Evolutionary conservation across 495 filamentous ascomycete genomes (phyloP), one percentile per base, ranked within the genome.

Genomic region (Penicillium bialowiezense): DNA sequence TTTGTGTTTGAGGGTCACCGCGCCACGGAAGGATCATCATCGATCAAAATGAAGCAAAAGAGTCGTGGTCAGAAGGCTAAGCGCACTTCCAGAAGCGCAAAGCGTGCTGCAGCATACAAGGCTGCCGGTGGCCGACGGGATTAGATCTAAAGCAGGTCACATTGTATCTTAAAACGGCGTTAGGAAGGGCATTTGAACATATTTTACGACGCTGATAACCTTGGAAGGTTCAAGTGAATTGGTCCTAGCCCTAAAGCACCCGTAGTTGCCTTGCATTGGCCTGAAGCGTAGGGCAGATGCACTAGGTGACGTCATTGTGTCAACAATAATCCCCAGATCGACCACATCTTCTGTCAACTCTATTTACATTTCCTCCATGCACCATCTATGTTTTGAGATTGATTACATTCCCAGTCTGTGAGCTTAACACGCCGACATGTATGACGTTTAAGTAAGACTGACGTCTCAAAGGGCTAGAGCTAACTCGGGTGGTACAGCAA

Each of bases 1-100:
- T 76, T 92, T 53, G 83, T 97, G 7, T 96, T 98, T 64, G 93
- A 98, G 65, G 93, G 93, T 3, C 82, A 88, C 59, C 80, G 93
- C 43, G 93, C 93, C 15, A 90, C 66, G 68, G 56, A 82, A 67
- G 56, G 80, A 77, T 69, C 86, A 32, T 85, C 86, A 60, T 77
- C 83, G 28, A 71, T 80, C 26, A 78, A 78, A 31, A 69, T 69
- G 41, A 80, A 79, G 55, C 73, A 72, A 34, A 86, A 82, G 69
- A 85, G 82, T 46, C 77, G 76, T 12, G 74, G 73, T 17, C 76
- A 64, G 50, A 79, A 69, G 73, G 74, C 70, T 60, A 83, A 78
- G 65, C 74, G 59, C 40, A 71, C 74, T 35, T 72, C 56, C 26
- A 65, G 76, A 12, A 78, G 76, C 58, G 74, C 64, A 46, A 78